Evolutionary conservation across 768 basidiomycete genomes (phyloP).

Genomic region (Saitozyma podzolica): DNA sequence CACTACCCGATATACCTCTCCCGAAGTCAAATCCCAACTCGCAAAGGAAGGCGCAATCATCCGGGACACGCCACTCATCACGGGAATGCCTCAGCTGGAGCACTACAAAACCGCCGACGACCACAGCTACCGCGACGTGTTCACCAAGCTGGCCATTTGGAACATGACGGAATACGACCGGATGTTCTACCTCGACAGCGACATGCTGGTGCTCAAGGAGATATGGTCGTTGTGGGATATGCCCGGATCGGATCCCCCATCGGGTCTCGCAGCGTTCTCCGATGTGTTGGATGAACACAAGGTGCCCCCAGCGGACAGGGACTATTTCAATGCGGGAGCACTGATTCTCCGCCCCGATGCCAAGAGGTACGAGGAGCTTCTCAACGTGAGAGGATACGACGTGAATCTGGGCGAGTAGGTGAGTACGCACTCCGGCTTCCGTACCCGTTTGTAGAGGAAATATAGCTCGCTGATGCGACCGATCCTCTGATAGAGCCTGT

Average conservation of each 20-base stretch:
- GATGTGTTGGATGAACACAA: not conserved
- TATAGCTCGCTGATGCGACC: no score
- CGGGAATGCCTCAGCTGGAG: not conserved
- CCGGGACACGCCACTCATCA: not conserved
- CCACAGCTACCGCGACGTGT: not conserved
- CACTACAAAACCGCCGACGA: not conserved
- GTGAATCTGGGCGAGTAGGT: not conserved
- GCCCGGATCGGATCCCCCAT: not conserved
- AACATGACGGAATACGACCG: constrained; percentile 11
- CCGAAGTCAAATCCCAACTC: constrained; percentile 1
- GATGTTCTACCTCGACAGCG: constrained; percentile 10
- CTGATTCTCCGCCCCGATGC: constrained; percentile 5
- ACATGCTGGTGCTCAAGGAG: constrained; percentile 1
- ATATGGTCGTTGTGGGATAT: constrained; percentile 11
- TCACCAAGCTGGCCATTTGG: constrained; percentile 7
- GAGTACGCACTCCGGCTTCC: not conserved
- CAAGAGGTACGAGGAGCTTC: constrained; percentile 10
- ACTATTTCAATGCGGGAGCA: constrained; percentile 19
- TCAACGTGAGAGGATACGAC: not conserved
- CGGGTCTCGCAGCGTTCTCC: not conserved
- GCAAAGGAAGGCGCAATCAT: constrained; percentile 1
- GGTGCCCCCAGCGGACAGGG: constrained; percentile 30
- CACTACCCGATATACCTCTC: constrained; percentile 1
- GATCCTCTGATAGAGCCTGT: not conserved
- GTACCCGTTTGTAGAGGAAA: no score